Evolutionary conservation across 2,329 filamentous ascomycete genomes (phyloP).

Genomic region (Fusarium sp.): DNA sequence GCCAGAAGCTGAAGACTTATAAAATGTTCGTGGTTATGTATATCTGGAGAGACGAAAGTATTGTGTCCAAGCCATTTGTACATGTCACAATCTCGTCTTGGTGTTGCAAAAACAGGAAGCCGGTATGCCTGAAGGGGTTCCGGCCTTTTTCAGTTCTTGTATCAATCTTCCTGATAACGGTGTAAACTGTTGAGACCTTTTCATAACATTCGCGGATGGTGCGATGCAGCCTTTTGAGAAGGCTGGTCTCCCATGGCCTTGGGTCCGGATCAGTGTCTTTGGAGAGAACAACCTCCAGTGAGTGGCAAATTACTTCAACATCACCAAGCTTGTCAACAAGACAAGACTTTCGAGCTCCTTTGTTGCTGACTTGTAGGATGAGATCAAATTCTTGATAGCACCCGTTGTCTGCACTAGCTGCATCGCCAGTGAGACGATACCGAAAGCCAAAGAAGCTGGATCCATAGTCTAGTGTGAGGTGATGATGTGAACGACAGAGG

Average conservation of each 20-base stretch:
- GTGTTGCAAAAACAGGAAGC: too few relatives aligned
- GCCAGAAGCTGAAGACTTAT: too few relatives aligned
- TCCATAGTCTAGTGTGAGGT: constrained; percentile 11
- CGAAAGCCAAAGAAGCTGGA: constrained; percentile 25
- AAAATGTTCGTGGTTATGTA: too few relatives aligned
- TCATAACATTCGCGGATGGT: background rate
- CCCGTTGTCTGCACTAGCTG: constrained; percentile 20
- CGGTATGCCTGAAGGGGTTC: too few relatives aligned
- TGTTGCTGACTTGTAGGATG: constrained; percentile 21
- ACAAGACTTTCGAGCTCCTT: constrained; percentile 18
- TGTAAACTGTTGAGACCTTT: too few relatives aligned
- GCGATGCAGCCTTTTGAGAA: constrained; percentile 10
- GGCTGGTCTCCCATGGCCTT: background rate
- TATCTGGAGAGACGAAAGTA: too few relatives aligned
- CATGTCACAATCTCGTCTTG: too few relatives aligned
- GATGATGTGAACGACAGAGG: background rate
- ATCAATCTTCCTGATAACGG: too few relatives aligned
- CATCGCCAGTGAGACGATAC: constrained; percentile 24
- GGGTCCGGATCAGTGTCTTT: background rate
- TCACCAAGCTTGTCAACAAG: constrained; percentile 24
- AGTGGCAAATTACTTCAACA: constrained; percentile 19
- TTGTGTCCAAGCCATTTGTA: too few relatives aligned
- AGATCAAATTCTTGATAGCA: constrained; percentile 11
- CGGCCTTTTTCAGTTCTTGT: too few relatives aligned
- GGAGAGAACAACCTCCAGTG: constrained; percentile 3